Evolutionary conservation across 352 stramenopile genomes (phyloP).

Genomic region (Pythium diclinum): DNA sequence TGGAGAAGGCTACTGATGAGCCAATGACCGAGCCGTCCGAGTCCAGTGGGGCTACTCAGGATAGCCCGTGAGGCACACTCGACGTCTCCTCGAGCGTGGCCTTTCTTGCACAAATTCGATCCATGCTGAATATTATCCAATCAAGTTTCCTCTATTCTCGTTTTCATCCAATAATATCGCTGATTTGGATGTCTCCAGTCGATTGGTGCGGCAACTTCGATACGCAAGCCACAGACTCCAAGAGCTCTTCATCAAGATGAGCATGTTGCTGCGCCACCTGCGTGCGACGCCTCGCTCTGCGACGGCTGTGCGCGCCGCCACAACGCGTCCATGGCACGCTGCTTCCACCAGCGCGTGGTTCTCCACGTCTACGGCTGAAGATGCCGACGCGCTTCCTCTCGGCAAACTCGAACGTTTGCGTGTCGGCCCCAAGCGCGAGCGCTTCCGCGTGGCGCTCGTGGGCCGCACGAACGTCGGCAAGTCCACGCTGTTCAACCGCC

Average conservation of each 20-base stretch:
- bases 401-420: slow-evolving; percentile 38
- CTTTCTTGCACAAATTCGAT: background rate
- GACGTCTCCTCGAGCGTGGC: too few relatives aligned
- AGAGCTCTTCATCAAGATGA: background rate
- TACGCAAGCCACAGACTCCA: background rate
- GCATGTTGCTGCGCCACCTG: slow-evolving; percentile 43
- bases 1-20: slow-evolving; percentile 10
- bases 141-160: background rate
- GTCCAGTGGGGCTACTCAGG: background rate
- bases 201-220: slow-evolving; percentile 26
- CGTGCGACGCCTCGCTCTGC: slow-evolving; percentile 23
- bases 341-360: background rate
- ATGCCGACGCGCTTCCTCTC: slow-evolving; percentile 19
- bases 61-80: background rate
- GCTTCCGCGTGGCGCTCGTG: slow-evolving; percentile 76
- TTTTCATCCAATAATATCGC: slow-evolving; percentile 27
- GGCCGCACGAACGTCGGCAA: slow-evolving; percentile 84
- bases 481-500: slow-evolving; percentile 82
- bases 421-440: slow-evolving; percentile 36
- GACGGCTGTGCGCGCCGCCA: slow-evolving; percentile 3
- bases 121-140: slow-evolving; percentile 17
- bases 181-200: slow-evolving; percentile 16
- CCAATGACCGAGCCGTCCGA: background rate
- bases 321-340: slow-evolving; percentile 15
- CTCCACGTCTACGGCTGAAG: slow-evolving; percentile 5